Conservation (phyloP, 768 basidiomycete species). For the Ramaria sp. region DNA sequence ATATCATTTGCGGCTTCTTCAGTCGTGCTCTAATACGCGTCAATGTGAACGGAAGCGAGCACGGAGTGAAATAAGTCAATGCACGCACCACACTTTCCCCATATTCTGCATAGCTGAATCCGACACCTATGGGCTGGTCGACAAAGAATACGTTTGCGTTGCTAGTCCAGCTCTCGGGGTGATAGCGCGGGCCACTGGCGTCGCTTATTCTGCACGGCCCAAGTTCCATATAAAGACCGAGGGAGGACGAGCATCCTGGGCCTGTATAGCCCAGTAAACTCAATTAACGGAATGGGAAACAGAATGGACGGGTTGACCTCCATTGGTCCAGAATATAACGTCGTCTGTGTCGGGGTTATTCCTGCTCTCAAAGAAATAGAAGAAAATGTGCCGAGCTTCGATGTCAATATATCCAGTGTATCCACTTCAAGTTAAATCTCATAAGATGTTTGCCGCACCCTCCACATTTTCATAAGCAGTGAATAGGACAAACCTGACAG, state of each 20-base stretch:
- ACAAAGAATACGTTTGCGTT: slow-evolving; percentile 63
- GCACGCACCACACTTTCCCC: slow-evolving; percentile 45
- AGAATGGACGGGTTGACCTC: slow-evolving; percentile 24
- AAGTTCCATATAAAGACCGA: slow-evolving; percentile 64
- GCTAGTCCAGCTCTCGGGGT: slow-evolving; percentile 54
- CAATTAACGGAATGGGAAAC: background rate
- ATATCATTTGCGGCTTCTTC: slow-evolving; percentile 71
- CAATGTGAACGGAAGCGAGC: background rate
- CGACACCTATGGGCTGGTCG: slow-evolving; percentile 63
- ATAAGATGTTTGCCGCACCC: no score
- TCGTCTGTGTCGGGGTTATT: slow-evolving; percentile 35
- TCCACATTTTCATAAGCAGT: no score
- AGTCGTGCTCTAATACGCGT: slow-evolving; percentile 30
- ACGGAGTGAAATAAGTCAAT: background rate
- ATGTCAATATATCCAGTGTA: slow-evolving; percentile 53
- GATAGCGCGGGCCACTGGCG: slow-evolving; percentile 48
- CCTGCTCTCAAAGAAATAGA: slow-evolving; percentile 69
- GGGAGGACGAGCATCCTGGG: slow-evolving; percentile 42
- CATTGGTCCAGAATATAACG: slow-evolving; percentile 30
- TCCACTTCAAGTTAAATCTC: no score
- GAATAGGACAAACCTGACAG: slow-evolving; percentile 7
- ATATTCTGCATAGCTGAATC: slow-evolving; percentile 60
- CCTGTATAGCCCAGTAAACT: slow-evolving; percentile 24
- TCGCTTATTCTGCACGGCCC: slow-evolving; percentile 59
- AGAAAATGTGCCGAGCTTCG: slow-evolving; percentile 49